Evolutionary conservation across 805 yeast genomes (phyloP), one percentile per base, ranked within the genome.

Genomic region (Debaryomyces hansenii): DNA sequence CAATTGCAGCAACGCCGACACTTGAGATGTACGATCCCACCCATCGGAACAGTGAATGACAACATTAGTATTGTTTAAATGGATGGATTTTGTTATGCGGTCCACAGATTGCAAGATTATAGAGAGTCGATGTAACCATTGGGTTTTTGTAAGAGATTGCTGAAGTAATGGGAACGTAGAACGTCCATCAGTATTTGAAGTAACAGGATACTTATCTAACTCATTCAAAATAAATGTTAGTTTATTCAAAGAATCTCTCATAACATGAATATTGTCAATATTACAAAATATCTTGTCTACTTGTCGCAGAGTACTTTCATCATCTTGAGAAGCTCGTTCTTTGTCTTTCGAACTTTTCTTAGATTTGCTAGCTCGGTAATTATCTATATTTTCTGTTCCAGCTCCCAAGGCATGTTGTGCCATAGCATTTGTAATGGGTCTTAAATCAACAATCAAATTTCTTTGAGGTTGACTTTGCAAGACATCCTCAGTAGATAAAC

Each of bases 401-500:
- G 97, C 99, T 10, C 99, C 99, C 12, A 94, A 68, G 0, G 98
- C 98, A 39, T 89, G 88, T 58, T 94, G 98, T 0, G 97, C 98
- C 80, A 90, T 80, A 6, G 98, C 98, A 64, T 94, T 94, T 0
- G 97, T 86, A 20, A 90, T 64, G 0, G 99, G 99, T 46, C 99
- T 74, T 18, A 96, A 87, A 68, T 94, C 99, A 4, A 90, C 92
- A 27, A 94, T 83, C 24, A 94, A 65, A 58, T 91, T 77, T 58
- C 54, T 62, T 65, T 70, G 70, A 5, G 74, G 73, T 50, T 70
- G 74, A 15, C 56, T 58, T 12, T 54, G 57, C 37, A 59, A 55
- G 5, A 60, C 69, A 20, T 55, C 51, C 20, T 57, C 60, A 3
- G 53, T 49, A 7, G 41, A 11, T 8, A 64, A 41, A 5, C 41